Percentiles rank a stretch among this genome's conserved stretches.
phyloP scores from a whole-genome alignment of 2,329 filamentous ascomycete genomes.

The Apiospora koreana region DNA sequence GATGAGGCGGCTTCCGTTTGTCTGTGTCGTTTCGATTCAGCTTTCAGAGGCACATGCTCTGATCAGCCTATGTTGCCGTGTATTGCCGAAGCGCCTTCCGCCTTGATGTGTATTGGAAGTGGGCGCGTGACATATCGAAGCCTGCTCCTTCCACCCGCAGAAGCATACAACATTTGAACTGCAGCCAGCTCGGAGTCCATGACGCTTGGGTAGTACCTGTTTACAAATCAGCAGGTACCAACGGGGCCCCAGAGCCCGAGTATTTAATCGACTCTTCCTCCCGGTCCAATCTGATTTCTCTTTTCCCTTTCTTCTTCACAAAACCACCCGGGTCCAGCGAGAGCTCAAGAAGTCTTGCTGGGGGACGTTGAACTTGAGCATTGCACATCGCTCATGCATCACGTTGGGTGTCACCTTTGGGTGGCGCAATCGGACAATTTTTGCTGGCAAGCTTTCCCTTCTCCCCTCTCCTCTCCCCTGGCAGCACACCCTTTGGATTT shows the following conservation, averaged over 20 bases:
- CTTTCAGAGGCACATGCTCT: neutral
- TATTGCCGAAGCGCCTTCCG: neutral
- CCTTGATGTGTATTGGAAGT: neutral
- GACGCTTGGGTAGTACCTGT: neutral
- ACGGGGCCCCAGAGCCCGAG: neutral
- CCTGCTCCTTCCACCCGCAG: neutral
- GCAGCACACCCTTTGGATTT: neutral
- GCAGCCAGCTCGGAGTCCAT: neutral
- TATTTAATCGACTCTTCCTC: neutral
- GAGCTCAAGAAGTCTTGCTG: neutral
- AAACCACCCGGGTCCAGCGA: neutral
- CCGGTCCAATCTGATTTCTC: neutral
- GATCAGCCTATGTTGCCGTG: neutral
- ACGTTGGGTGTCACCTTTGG: neutral
- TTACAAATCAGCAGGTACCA: neutral
- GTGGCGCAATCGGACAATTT: neutral
- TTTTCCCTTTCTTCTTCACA: constrained; percentile 1
- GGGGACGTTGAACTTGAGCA: neutral
- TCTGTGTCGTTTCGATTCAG: neutral
- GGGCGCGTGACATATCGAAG: neutral
- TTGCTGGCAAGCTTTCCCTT: neutral
- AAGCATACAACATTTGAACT: neutral
- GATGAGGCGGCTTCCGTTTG: neutral
- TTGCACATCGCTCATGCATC: neutral
- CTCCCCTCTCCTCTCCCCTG: neutral